Conservation (phyloP, 163 green algal genomes). For the Smithsoniella earleae region DNA sequence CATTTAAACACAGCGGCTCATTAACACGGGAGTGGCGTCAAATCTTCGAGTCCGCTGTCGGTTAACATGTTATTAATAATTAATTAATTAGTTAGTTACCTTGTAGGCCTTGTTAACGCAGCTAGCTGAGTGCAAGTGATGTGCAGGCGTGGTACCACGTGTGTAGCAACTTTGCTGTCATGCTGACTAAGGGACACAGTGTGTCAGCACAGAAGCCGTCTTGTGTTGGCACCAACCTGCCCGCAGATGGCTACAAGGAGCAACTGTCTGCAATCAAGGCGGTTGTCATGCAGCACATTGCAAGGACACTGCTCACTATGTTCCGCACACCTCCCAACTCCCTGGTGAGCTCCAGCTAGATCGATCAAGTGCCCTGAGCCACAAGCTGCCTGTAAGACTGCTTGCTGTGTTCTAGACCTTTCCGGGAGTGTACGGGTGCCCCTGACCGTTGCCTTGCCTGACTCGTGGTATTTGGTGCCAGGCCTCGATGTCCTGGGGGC, state of each 20-base stretch:
- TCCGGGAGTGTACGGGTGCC: not conserved
- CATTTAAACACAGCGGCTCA: no score
- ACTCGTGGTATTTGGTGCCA: not conserved
- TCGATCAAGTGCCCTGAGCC: not conserved
- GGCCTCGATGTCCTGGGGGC: not conserved
- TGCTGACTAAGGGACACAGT: no score
- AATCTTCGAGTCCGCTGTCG: no score
- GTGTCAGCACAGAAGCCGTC: not conserved
- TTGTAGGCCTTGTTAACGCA: no score
- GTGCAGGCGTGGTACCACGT: no score
- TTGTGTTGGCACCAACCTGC: not conserved
- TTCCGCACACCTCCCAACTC: not conserved
- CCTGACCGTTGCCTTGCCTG: not conserved
- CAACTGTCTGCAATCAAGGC: not conserved
- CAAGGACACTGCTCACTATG: not conserved
- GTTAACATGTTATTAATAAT: no score
- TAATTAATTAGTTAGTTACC: no score
- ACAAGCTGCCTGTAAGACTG: not conserved
- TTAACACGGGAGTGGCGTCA: no score
- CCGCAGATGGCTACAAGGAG: not conserved
- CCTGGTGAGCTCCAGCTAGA: not conserved
- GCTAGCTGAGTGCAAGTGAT: no score
- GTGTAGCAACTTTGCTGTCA: no score
- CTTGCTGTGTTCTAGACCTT: not conserved
- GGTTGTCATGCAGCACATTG: conserved; percentile 4